Percentiles rank a stretch among this genome's conserved stretches.
These are phyloP conservation scores for Ophiosphaerella narmari DNA, from an alignment of 2,329 filamentous ascomycete species.

Conservation along the genomic window DNA sequence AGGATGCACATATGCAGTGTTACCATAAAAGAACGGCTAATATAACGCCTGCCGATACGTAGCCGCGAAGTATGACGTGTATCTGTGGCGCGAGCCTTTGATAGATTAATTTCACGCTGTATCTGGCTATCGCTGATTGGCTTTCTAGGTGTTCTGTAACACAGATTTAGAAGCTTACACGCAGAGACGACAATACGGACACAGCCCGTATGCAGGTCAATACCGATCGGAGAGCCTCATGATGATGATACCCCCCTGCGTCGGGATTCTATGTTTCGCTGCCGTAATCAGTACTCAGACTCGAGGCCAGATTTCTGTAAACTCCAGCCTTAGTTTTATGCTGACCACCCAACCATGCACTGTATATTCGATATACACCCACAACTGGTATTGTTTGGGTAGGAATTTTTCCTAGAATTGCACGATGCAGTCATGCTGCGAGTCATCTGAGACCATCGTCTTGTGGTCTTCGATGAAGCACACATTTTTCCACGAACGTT, in stretches of 20 bases:
- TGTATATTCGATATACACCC: neutral
- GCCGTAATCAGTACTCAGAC: neutral
- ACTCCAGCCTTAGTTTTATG: neutral
- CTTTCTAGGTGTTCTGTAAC: neutral
- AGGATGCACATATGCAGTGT: slow-evolving; percentile 4
- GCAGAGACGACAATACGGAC: neutral
- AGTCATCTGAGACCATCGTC: too few species aligned
- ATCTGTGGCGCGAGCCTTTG: slow-evolving; percentile 1
- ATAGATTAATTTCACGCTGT: slow-evolving; percentile 1
- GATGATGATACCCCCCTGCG: slow-evolving; percentile 2
- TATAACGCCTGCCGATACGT: slow-evolving; percentile 3
- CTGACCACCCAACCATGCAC: neutral
- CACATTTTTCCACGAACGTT: too few species aligned
- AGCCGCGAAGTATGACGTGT: slow-evolving; percentile 6
- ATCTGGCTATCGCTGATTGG: neutral
- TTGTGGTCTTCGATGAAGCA: too few species aligned
- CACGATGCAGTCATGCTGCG: neutral
- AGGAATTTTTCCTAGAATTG: neutral
- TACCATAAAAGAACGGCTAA: slow-evolving; percentile 10
- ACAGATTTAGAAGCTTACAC: neutral
- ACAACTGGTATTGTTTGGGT: neutral
- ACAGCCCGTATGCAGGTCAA: slow-evolving; percentile 2
- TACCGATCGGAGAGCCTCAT: slow-evolving; percentile 7
- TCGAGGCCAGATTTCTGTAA: neutral
- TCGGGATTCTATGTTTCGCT: slow-evolving; percentile 3